Conservation (phyloP, 2,329 filamentous ascomycete genomes). For the Capronia coronata region DNA sequence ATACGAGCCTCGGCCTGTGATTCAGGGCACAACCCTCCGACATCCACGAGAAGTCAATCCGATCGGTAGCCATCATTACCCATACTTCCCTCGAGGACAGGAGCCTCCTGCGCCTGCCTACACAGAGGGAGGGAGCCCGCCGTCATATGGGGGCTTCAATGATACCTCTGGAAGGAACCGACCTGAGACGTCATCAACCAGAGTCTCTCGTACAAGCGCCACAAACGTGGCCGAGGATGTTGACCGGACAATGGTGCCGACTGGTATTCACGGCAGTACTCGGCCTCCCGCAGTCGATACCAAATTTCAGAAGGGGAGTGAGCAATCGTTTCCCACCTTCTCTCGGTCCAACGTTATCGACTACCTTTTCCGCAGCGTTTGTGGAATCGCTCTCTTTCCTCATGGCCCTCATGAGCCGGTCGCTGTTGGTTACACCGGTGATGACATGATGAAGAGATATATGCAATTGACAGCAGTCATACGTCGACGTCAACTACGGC, state of each 20-base stretch:
- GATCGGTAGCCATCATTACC: not conserved
- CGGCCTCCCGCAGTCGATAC: too few species aligned
- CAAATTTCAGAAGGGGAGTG: not conserved
- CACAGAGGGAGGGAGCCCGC: not conserved
- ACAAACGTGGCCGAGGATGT: too few species aligned
- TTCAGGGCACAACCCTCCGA: not conserved
- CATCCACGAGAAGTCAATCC: conserved; percentile 12
- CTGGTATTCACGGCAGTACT: too few species aligned
- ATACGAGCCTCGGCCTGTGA: conserved; percentile 7
- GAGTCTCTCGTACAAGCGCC: too few species aligned
- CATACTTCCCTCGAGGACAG: not conserved
- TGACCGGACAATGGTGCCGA: too few species aligned
- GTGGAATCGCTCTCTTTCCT: not conserved
- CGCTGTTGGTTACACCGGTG: not conserved
- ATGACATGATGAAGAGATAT: not conserved
- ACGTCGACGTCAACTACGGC: not conserved
- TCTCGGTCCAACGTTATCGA: not conserved
- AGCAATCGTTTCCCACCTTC: not conserved
- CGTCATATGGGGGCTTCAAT: not conserved
- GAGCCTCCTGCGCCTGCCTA: not conserved
- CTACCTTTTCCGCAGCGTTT: not conserved
- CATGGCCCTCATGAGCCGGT: not conserved
- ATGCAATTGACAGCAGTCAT: not conserved
- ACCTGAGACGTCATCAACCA: too few species aligned
- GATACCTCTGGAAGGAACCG: too few species aligned